Evolutionary conservation across 805 yeast genomes (phyloP), one percentile per base, ranked within the genome.

Genomic region (Soucietia sequanensis): DNA sequence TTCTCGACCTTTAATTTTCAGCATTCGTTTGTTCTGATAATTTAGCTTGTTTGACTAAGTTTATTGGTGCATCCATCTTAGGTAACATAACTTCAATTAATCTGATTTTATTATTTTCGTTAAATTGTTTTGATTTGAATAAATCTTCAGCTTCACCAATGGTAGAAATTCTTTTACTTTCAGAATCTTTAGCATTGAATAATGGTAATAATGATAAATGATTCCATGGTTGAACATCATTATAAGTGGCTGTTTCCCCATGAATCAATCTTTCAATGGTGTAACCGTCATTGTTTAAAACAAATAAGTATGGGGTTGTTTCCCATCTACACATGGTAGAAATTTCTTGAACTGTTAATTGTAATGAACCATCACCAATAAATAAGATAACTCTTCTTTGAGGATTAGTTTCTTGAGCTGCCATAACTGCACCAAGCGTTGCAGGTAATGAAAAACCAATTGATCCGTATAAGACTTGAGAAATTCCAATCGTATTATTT

Each of bases 381-480:
- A 81, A 81, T 41, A 81, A 63, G 40, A 80, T 69, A 35, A 78
- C 84, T 70, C 87, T 76, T 61, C 70, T 77, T 40, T 56, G 54
- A 45, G 78, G 79, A 53, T 78, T 77, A 38, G 77, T 52, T 59
- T 81, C 86, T 52, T 76, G 75, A 46, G 81, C 78, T 17, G 84
- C 86, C 62, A 78, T 73, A 27, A 75, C 76, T 30, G 87, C 86
- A 58, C 87, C 87, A 41, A 76, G 59, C 16, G 80, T 66, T 30
- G 85, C 78, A 58, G 86, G 86, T 39, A 79, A 76, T 33, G 86
- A 68, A 65, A 62, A 80, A 52, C 88, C 88, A 57, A 81, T 81
- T 32, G 86, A 80, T 50, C 87, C 86, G 84, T 85, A 81, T 51
- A 81, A 65, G 35, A 80, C 86, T 67, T 81, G 88, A 37, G 86